Base-by-base conservation (phyloP, 208 protist genomes). In the Wallacemonas sp. region DNA sequence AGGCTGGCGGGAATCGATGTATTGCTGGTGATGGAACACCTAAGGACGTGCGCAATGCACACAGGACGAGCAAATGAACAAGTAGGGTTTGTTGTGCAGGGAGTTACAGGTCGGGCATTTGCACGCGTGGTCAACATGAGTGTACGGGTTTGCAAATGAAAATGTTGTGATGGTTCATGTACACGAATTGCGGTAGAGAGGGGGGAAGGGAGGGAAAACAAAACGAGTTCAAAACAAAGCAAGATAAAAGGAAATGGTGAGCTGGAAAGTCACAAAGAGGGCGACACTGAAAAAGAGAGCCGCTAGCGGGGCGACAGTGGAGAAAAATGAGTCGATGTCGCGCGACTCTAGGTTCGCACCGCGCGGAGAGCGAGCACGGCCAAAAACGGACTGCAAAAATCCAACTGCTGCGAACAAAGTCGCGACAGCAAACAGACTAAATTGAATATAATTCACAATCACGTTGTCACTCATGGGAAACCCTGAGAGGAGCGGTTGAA, bases 211-310 rank as follows among this genome's bases (percentile, higher is more conserved):
- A 55, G 22, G 8, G 48, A 31, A 26, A 32, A 11, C 8, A 55
- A 26, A 55, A 18, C 44, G 10, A 14, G 10, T 31, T 55, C 48
- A 55, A 55, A 55, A 32, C 8, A 55, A 32, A 31, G 48, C 48
- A 55, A 55, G 48, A 31, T 55, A 55, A n/a, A 55, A 55, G 31
- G 8, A 55, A 32, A 55, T 32, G 3, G 26, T 26, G 22, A 55
- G 31, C 26, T 55, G 48, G 11, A 31, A 26, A 32, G 48, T 55
- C 1, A 23, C 26, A 50, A 64, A 64, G 44, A 46, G 57, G 36
- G 28, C 8, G 26, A 50, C 14, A 0, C 22, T 32, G 29, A 67
- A 46, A 57, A 67, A 67, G 20, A 46, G 11, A 39, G 48, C 48
- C 48, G 48, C 48, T n/a, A 32, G 8, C 3, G 48, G 48, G 4